Evolutionary conservation across 177 flowering plant genomes (phyloP).

Genomic region (Tripterygium wilfordii): DNA sequence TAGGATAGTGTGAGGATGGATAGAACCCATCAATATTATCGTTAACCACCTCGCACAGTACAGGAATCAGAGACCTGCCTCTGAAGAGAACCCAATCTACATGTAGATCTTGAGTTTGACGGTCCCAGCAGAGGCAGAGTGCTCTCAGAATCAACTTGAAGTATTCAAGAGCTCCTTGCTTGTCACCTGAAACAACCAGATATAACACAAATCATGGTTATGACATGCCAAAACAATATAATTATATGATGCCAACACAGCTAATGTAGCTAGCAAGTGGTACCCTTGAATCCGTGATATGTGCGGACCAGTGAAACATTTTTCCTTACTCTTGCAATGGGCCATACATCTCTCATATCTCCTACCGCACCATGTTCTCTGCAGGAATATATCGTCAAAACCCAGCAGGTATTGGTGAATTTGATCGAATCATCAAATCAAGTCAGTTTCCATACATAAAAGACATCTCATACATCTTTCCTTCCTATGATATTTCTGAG

Average conservation of each 20-base stretch:
- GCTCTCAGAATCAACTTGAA: slow-evolving; percentile 83
- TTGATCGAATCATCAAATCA: too few species aligned
- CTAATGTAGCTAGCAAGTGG: not conserved
- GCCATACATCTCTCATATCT: slow-evolving; percentile 98
- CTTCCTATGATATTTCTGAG: too few species aligned
- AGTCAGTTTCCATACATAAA: slow-evolving; percentile 4
- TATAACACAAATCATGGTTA: not conserved
- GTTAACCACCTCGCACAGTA: slow-evolving; percentile 73
- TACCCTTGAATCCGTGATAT: slow-evolving; percentile 96
- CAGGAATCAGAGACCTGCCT: slow-evolving; percentile 83
- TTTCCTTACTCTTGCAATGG: slow-evolving; percentile 82
- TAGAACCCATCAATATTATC: slow-evolving; percentile 81
- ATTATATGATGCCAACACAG: not conserved
- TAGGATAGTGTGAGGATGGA: slow-evolving; percentile 92
- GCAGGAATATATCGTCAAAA: slow-evolving; percentile 10
- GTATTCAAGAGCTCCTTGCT: slow-evolving; percentile 82
- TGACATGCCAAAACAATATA: not conserved
- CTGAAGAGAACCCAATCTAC: slow-evolving; percentile 90
- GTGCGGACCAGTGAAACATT: slow-evolving; percentile 80
- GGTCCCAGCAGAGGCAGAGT: slow-evolving; percentile 99
- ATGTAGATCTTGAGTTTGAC: slow-evolving; percentile 95
- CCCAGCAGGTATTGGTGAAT: too few species aligned
- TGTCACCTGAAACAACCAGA: slow-evolving; percentile 50
- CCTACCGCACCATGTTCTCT: slow-evolving; percentile 97
- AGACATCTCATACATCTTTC: too few species aligned